phyloP scores from a whole-genome alignment of 2,329 filamentous ascomycete species.

The Diaporthe capsici region DNA sequence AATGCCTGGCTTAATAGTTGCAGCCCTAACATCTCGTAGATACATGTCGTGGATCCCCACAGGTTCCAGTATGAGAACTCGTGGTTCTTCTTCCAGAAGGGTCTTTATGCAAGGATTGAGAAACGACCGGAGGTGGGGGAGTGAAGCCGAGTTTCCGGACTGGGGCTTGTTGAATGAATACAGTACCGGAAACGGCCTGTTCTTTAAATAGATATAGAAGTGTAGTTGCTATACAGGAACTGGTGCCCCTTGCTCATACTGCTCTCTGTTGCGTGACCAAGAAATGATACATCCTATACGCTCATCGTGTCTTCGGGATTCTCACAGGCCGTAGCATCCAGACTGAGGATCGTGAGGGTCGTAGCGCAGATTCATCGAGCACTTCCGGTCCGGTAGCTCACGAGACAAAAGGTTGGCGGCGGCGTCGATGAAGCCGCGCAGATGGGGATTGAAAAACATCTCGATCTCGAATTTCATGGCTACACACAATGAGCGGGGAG shows the following conservation, averaged over 20 bases:
- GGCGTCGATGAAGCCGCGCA: not conserved
- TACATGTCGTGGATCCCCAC: slow-evolving; percentile 27
- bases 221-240: not conserved
- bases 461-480: not conserved
- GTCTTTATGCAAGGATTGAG: slow-evolving; percentile 31
- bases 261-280: not conserved
- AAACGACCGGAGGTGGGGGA: slow-evolving; percentile 4
- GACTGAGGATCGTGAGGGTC: not conserved
- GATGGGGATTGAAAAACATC: not conserved
- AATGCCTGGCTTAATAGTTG: not conserved
- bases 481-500: not conserved
- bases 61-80: slow-evolving; percentile 28
- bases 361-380: too few species aligned
- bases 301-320: not conserved
- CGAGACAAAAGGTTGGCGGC: not conserved
- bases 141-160: not conserved
- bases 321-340: not conserved
- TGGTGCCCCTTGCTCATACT: not conserved
- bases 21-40: slow-evolving; percentile 15
- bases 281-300: not conserved
- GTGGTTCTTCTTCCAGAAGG: slow-evolving; percentile 34
- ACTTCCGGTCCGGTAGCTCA: not conserved
- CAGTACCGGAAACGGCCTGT: too few species aligned
- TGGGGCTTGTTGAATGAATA: not conserved
- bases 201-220: not conserved